Conservation (phyloP, 1,139 yeast genomes). For the Yamadazyma blattariae region DNA sequence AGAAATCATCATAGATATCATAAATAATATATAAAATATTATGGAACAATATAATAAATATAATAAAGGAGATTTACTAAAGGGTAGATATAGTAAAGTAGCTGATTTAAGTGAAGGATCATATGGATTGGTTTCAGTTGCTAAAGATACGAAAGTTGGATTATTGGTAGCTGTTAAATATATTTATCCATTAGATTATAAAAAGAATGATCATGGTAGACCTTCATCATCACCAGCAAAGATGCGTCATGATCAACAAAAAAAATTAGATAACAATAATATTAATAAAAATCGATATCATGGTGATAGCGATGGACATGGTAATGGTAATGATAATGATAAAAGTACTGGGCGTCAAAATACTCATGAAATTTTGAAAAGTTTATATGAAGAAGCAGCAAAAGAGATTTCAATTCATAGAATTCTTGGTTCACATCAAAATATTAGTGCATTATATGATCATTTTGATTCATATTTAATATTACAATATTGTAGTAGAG, state of each 20-base stretch:
- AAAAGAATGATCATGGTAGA: slow-evolving; percentile 23
- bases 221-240: slow-evolving; percentile 41
- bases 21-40: no score
- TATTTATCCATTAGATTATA: slow-evolving; percentile 52
- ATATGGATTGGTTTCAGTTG: slow-evolving; percentile 87
- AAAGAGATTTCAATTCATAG: slow-evolving; percentile 77
- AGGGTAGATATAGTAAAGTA: slow-evolving; percentile 64
- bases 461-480: slow-evolving; percentile 78
- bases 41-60: slow-evolving; percentile 52
- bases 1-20: no score
- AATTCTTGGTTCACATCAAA: slow-evolving; percentile 61
- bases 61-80: slow-evolving; percentile 61
- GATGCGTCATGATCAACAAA: slow-evolving; percentile 19
- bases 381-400: slow-evolving; percentile 61
- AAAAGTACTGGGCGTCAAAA: slow-evolving; percentile 8
- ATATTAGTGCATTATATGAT: slow-evolving; percentile 68
- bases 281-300: slow-evolving; percentile 6
- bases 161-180: slow-evolving; percentile 82
- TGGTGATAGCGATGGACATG: slow-evolving; percentile 13
- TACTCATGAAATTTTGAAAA: slow-evolving; percentile 25
- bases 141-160: slow-evolving; percentile 57
- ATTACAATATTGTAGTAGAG: slow-evolving; percentile 85
- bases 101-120: slow-evolving; percentile 90
- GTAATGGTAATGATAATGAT: slow-evolving; percentile 6
- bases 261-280: slow-evolving; percentile 12